Base-by-base conservation (phyloP, 371 early-diverging fungal genomes). In the Chytridium lagenaria region DNA sequence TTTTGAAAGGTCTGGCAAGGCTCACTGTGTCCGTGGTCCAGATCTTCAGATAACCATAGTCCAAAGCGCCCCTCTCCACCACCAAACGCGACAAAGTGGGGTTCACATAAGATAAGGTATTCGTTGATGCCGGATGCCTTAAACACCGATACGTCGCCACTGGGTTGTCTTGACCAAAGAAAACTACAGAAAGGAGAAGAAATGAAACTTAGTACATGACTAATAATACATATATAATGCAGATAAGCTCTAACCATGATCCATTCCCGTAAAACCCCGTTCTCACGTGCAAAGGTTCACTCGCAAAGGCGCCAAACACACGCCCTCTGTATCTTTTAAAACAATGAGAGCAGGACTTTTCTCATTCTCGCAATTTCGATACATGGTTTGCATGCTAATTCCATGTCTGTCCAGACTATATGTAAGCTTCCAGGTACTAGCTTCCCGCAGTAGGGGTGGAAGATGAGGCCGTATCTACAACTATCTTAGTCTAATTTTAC, bases 371-470 rank as follows among this genome's bases (percentile, higher is more conserved):
- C 80, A 70, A 2, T 63, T 72, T 78, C 78, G 78, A 76, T 90
- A 93, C 70, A 98, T 84, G 0, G 95, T 96, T 57, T 88, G 78
- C 70, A 97, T 79, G 77, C 92, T 92, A 39, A 93, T 90, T 0
- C 98, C 98, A 79, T 98, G 96, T 73, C 95, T 94, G 70, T 95
- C 95, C 36, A 95, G 84, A 64, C 92, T 92, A 80, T 98, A 98
- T 2, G 93, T 71, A 16, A 98, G 84, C 1, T 85, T 85, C 94
- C 94, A 95, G 50, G 80, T 84, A 2, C 86, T 75, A 0, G 91
- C 84, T 69, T 92, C 88, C 40, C 90, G 85, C 16, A 85, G 81
- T 30, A 91, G 81, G 15, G 89, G 84, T 19, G 93, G 92, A 23
- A 93, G 75, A 76, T 72, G 78, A 50, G 81, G 78, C 3, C 81